A percentile compares a stretch with the other conserved stretches of the same genome.
These are phyloP conservation scores for Fusarium sp. DNA, from an alignment of 2,329 filamentous ascomycete species.

Conservation along the genomic window DNA sequence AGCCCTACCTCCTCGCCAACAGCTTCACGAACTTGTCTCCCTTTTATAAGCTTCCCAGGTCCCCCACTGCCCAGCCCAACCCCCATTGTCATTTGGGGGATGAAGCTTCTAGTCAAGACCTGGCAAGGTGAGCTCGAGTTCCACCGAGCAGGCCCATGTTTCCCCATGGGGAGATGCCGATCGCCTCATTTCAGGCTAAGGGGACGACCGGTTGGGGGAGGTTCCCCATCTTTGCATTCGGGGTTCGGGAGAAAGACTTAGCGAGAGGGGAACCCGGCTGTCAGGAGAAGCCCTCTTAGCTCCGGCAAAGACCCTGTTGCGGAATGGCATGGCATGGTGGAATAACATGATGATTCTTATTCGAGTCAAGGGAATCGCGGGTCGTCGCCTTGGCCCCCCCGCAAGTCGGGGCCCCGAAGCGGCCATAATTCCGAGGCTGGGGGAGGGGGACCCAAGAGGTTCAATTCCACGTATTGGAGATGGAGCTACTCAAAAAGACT, in stretches of 20 bases:
- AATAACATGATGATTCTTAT: constrained; percentile 9
- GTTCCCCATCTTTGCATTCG: constrained; percentile 19
- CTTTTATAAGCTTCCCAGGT: constrained; percentile 25
- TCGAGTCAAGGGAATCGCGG: background rate
- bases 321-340: constrained; percentile 25
- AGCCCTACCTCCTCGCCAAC: constrained; percentile 6
- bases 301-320: background rate
- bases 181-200: constrained; percentile 34
- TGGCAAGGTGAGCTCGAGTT: constrained; percentile 23
- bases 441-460: background rate
- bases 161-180: constrained; percentile 42
- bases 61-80: constrained; percentile 32
- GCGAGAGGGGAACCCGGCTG: constrained; percentile 14
- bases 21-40: constrained; percentile 8
- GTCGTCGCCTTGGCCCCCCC: constrained; percentile 21
- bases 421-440: constrained; percentile 19
- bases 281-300: constrained; percentile 14
- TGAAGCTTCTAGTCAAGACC: constrained; percentile 15
- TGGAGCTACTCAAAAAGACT: constrained; percentile 6
- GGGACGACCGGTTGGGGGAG: constrained; percentile 17
- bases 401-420: constrained; percentile 20
- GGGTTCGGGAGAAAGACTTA: constrained; percentile 34
- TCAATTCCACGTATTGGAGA: constrained; percentile 9
- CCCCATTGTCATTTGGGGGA: constrained; percentile 42
- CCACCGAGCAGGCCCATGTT: constrained; percentile 20